phyloP scores from a whole-genome alignment of 116 monocot species.

The Posidonia oceanica region DNA sequence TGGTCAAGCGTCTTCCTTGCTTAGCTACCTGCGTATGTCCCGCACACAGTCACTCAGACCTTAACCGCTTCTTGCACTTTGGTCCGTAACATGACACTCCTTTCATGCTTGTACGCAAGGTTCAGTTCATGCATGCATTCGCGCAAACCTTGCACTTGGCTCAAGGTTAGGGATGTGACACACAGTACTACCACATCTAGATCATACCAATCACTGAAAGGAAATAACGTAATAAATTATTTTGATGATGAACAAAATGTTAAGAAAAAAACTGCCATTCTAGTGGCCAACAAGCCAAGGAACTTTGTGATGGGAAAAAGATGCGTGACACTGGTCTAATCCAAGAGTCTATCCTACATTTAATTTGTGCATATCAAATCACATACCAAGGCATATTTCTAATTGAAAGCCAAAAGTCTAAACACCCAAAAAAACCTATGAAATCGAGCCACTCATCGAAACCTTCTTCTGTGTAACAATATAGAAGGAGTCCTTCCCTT shows the following conservation, averaged over 20 bases:
- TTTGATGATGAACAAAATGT: neutral
- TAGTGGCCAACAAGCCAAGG: constrained; percentile 83
- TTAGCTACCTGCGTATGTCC: too few relatives aligned
- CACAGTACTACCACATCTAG: too few relatives aligned
- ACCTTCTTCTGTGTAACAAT: constrained; percentile 99
- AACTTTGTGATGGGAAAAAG: constrained; percentile 87
- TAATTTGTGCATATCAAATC: neutral
- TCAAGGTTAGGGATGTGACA: too few relatives aligned
- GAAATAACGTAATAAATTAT: neutral
- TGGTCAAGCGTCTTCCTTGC: too few relatives aligned
- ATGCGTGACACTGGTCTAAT: constrained; percentile 89
- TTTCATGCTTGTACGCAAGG: too few relatives aligned
- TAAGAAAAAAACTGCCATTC: constrained; percentile 66
- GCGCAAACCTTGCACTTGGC: too few relatives aligned
- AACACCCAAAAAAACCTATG: neutral
- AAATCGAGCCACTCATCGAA: constrained; percentile 44
- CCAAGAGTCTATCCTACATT: constrained; percentile 91
- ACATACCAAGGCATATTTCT: neutral
- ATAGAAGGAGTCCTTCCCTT: constrained; percentile 86
- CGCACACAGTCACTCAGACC: too few relatives aligned
- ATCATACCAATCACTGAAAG: too few relatives aligned
- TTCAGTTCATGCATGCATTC: too few relatives aligned
- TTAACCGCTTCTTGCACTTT: too few relatives aligned
- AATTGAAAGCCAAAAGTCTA: neutral
- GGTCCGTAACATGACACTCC: too few relatives aligned